Conservation (phyloP, 306 rosid species). For the Pueraria montana region DNA sequence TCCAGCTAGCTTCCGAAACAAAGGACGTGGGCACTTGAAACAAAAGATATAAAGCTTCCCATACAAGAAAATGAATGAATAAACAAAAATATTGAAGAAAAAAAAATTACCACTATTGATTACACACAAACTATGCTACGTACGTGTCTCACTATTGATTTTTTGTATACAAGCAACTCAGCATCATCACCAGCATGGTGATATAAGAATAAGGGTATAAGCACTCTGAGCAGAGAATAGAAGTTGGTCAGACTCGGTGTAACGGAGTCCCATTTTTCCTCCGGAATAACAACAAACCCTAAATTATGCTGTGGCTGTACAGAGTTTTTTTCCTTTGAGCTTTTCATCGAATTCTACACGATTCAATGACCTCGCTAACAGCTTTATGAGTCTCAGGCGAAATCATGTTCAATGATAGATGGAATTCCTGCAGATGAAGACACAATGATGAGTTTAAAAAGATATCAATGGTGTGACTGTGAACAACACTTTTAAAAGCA, state of each 20-base stretch:
- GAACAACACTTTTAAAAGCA: background rate
- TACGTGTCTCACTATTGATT: conserved; percentile 59
- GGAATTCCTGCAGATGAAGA: conserved; percentile 81
- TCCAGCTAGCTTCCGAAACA: conserved; percentile 24
- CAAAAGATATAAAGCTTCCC: conserved; percentile 39
- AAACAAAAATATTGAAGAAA: conserved; percentile 41
- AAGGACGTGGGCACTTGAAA: conserved; percentile 38
- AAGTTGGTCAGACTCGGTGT: conserved; percentile 54
- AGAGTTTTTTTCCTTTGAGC: conserved; percentile 50
- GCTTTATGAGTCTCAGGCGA: conserved; percentile 96
- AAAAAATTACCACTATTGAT: conserved; percentile 47
- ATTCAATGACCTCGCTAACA: conserved; percentile 94
- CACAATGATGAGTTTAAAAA: background rate
- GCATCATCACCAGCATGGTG: conserved; percentile 59
- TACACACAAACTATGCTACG: conserved; percentile 53
- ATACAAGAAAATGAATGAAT: conserved; percentile 57
- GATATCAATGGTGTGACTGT: background rate
- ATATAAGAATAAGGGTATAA: conserved; percentile 46
- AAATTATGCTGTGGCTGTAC: conserved; percentile 69
- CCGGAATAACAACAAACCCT: conserved; percentile 46
- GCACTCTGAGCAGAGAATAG: conserved; percentile 43
- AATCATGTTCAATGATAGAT: conserved; percentile 91
- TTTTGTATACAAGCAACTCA: conserved; percentile 70
- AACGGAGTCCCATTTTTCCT: conserved; percentile 44
- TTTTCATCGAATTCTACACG: conserved; percentile 77